Conservation (phyloP, 768 basidiomycete species). For the Panaeolus papilionaceus region DNA sequence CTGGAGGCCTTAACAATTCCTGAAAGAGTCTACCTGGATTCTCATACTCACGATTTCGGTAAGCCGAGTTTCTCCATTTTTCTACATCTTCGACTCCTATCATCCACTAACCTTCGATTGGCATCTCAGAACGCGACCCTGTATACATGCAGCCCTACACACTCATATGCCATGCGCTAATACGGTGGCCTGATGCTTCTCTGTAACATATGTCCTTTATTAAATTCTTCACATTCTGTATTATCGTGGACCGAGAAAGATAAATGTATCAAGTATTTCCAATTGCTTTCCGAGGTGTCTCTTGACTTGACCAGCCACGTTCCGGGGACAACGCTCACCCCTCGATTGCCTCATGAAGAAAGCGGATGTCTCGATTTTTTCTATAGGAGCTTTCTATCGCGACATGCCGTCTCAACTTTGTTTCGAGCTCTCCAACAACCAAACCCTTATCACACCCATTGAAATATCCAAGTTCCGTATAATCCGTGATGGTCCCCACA, state of each 20-base stretch:
- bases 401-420: background rate
- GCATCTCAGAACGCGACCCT: constrained; percentile 5
- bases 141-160: background rate
- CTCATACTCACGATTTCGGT: constrained; percentile 3
- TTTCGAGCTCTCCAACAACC: background rate
- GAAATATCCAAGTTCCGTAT: background rate
- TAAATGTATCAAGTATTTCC: constrained; percentile 10
- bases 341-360: constrained; percentile 1
- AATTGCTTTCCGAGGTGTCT: constrained; percentile 9
- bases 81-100: background rate
- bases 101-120: background rate
- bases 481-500: background rate
- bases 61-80: constrained; percentile 12
- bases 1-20: constrained; percentile 11
- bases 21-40: constrained; percentile 11
- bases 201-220: constrained; percentile 13
- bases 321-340: background rate
- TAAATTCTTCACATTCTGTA: constrained; percentile 14
- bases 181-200: background rate
- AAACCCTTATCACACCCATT: background rate
- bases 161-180: background rate
- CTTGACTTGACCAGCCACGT: background rate
- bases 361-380: background rate
- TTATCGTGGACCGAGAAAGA: constrained; percentile 2
- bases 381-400: background rate